Evolutionary conservation across 345 rosid genomes (phyloP).

Genomic region (Gossypium thurberi): DNA sequence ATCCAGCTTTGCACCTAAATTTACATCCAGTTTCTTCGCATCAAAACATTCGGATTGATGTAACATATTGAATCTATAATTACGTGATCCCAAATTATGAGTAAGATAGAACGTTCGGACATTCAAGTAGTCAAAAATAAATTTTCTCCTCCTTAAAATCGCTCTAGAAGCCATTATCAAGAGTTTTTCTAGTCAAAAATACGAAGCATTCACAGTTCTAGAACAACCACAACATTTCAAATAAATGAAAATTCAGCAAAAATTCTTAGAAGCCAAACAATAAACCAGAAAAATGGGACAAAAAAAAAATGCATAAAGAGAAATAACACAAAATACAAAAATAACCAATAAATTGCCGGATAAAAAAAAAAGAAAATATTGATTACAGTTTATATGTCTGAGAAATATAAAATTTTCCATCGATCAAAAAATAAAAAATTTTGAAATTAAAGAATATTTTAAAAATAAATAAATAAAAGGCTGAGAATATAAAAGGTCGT

Average conservation of each 20-base stretch:
- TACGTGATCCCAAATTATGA: constrained; percentile 13
- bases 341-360: background rate
- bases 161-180: constrained; percentile 64
- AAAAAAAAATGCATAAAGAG: background rate
- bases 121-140: constrained; percentile 26
- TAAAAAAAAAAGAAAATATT: no score
- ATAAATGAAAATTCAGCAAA: background rate
- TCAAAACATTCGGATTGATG: constrained; percentile 17
- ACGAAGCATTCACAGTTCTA: constrained; percentile 15
- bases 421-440: background rate
- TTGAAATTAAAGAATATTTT: background rate
- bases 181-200: background rate
- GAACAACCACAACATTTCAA: constrained; percentile 4
- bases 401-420: background rate
- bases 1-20: constrained; percentile 22
- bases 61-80: constrained; percentile 17
- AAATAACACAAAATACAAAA: background rate
- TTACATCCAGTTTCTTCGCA: constrained; percentile 16
- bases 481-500: no score
- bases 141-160: constrained; percentile 44
- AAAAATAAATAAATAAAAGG: no score
- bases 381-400: background rate
- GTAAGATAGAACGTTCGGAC: background rate
- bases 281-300: no score
- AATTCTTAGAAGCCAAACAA: background rate